Evolutionary conservation across 2,329 filamentous ascomycete genomes (phyloP).

Genomic region (Talaromyces sp.): DNA sequence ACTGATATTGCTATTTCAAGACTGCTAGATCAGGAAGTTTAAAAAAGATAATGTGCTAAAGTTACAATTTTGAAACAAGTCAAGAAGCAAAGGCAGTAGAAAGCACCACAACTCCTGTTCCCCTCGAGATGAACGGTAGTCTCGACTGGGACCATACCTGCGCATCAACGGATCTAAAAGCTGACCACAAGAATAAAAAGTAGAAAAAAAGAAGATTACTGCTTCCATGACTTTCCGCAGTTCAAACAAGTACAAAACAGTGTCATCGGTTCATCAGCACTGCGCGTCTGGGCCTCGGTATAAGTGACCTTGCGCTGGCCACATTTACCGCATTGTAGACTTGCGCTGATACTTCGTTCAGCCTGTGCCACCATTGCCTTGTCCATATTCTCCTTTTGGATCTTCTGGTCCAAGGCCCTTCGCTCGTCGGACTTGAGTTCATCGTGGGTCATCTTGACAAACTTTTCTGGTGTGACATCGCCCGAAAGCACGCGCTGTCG

Average conservation of each 20-base stretch:
- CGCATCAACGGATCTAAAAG: not conserved
- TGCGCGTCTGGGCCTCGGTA: slow-evolving; percentile 90
- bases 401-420: slow-evolving; percentile 68
- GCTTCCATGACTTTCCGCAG: slow-evolving; percentile 48
- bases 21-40: not conserved
- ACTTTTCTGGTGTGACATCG: slow-evolving; percentile 66
- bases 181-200: not conserved
- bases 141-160: slow-evolving; percentile 10
- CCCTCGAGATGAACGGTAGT: slow-evolving; percentile 18
- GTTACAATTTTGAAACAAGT: slow-evolving; percentile 6
- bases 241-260: slow-evolving; percentile 48
- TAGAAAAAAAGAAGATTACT: slow-evolving; percentile 25
- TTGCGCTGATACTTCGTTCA: slow-evolving; percentile 84
- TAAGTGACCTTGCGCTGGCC: slow-evolving; percentile 93
- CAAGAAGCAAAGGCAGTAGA: not conserved
- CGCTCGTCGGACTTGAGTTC: slow-evolving; percentile 87
- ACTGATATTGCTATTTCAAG: not conserved
- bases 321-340: slow-evolving; percentile 86
- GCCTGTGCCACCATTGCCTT: slow-evolving; percentile 91
- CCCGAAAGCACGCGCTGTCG: slow-evolving; percentile 71
- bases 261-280: slow-evolving; percentile 80
- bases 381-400: slow-evolving; percentile 92
- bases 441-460: slow-evolving; percentile 83
- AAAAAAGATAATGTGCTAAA: slow-evolving; percentile 8
- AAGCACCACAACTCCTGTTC: slow-evolving; percentile 10